Evolutionary conservation across 1,284 basidiomycete species (phyloP).

Genomic region (Caloboletus inedulis): DNA sequence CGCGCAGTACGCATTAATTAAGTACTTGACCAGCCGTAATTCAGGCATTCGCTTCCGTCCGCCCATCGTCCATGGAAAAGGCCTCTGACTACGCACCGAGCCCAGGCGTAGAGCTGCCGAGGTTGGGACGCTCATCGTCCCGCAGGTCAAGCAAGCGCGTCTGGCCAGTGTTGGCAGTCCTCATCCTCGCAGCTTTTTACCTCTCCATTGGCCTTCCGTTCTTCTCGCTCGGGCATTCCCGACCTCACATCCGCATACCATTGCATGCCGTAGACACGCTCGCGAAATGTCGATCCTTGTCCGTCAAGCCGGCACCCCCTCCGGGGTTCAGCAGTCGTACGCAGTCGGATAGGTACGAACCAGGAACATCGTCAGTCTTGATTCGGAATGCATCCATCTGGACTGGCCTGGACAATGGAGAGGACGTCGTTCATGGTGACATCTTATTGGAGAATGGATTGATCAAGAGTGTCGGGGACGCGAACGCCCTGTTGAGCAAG

Average conservation of each 20-base stretch:
- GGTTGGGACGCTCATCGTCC: background rate
- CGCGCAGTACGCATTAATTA: background rate
- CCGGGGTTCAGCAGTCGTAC: constrained; percentile 50
- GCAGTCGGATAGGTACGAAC: constrained; percentile 64
- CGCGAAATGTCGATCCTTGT: constrained; percentile 24
- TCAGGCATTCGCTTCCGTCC: background rate
- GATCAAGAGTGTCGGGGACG: constrained; percentile 45
- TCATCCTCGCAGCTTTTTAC: constrained; percentile 20
- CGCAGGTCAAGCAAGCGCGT: constrained; percentile 8
- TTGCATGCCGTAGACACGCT: constrained; percentile 19
- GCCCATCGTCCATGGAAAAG: constrained; percentile 14
- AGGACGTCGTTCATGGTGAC: constrained; percentile 58
- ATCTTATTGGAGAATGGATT: constrained; percentile 54
- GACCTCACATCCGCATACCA: constrained; percentile 16
- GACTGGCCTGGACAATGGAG: constrained; percentile 66
- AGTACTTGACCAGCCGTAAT: background rate
- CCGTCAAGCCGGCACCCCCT: constrained; percentile 46
- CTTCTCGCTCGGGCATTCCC: background rate
- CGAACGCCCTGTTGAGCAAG: constrained; percentile 7
- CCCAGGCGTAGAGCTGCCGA: background rate
- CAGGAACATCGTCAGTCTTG: constrained; percentile 53
- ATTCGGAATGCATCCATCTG: constrained; percentile 79
- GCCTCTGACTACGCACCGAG: background rate
- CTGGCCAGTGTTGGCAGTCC: constrained; percentile 15
- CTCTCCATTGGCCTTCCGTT: constrained; percentile 12